Conservation (phyloP, 129 eudicot species). For the Cynara cardunculus region DNA sequence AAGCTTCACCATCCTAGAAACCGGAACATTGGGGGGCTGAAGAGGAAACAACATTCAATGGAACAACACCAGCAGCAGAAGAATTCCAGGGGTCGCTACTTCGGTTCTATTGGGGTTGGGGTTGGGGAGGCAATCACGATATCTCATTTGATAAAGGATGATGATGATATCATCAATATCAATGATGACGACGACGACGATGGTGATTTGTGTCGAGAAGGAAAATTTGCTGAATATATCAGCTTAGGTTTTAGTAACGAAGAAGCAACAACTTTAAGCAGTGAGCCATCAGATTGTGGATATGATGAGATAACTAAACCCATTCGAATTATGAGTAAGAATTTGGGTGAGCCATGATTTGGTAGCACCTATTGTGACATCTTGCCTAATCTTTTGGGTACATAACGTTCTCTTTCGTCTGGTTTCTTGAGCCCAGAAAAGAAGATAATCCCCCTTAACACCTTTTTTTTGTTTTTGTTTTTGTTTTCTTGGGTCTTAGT, state of each 20-base stretch:
- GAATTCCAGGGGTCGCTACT: slow-evolving; percentile 71
- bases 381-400: background rate
- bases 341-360: slow-evolving; percentile 16
- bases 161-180: slow-evolving; percentile 28
- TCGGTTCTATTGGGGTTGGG: slow-evolving; percentile 40
- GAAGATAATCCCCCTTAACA: background rate
- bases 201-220: slow-evolving; percentile 36
- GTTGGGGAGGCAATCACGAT: background rate
- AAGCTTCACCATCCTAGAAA: slow-evolving; percentile 91
- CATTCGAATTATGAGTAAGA: slow-evolving; percentile 33
- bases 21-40: slow-evolving; percentile 38
- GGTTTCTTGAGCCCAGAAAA: background rate
- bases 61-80: slow-evolving; percentile 31
- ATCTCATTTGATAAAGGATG: slow-evolving; percentile 23
- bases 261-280: slow-evolving; percentile 20
- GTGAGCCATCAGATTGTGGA: slow-evolving; percentile 11
- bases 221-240: slow-evolving; percentile 57
- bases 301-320: slow-evolving; percentile 55
- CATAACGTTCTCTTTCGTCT: background rate
- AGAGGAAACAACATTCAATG: slow-evolving; percentile 37
- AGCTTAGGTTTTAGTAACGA: slow-evolving; percentile 52
- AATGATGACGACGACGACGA: slow-evolving; percentile 33
- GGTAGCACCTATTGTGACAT: background rate
- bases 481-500: background rate
- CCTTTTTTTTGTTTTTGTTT: background rate